phyloP scores from a whole-genome alignment of 2,329 filamentous ascomycete species.

The Paecilomyces sp. region DNA sequence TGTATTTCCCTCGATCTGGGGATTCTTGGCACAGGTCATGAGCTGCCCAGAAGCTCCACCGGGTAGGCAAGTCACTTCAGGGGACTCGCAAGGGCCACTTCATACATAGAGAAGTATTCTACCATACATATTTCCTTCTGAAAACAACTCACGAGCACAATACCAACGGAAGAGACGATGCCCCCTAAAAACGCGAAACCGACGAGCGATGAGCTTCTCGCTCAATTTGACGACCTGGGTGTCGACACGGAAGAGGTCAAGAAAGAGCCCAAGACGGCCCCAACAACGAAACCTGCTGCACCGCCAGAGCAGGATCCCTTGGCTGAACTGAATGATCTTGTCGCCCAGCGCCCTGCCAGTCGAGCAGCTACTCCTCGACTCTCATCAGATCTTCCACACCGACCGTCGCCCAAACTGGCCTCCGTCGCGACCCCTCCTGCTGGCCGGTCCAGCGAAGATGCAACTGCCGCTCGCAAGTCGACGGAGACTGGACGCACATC shows the following conservation, averaged over 20 bases:
- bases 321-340: slow-evolving; percentile 79
- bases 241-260: slow-evolving; percentile 24
- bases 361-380: slow-evolving; percentile 77
- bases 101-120: too few relatives aligned
- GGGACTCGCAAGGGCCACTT: not conserved
- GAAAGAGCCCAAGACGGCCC: slow-evolving; percentile 19
- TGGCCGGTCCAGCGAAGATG: slow-evolving; percentile 60
- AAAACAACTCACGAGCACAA: not conserved
- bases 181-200: slow-evolving; percentile 31
- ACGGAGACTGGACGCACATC: slow-evolving; percentile 67
- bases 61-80: slow-evolving; percentile 9
- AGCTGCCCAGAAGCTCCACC: not conserved
- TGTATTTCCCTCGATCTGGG: not conserved
- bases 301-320: slow-evolving; percentile 63
- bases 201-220: slow-evolving; percentile 43
- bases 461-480: slow-evolving; percentile 57
- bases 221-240: slow-evolving; percentile 42
- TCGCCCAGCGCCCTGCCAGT: slow-evolving; percentile 59
- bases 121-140: not conserved
- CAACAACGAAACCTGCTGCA: slow-evolving; percentile 10
- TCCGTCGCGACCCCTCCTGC: slow-evolving; percentile 35
- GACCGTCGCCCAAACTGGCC: slow-evolving; percentile 50
- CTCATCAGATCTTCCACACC: slow-evolving; percentile 34
- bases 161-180: slow-evolving; percentile 2
- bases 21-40: slow-evolving; percentile 21